Conservation (phyloP, 2,329 filamentous ascomycete species). For the Zelopaecilomyces penicillatus region DNA sequence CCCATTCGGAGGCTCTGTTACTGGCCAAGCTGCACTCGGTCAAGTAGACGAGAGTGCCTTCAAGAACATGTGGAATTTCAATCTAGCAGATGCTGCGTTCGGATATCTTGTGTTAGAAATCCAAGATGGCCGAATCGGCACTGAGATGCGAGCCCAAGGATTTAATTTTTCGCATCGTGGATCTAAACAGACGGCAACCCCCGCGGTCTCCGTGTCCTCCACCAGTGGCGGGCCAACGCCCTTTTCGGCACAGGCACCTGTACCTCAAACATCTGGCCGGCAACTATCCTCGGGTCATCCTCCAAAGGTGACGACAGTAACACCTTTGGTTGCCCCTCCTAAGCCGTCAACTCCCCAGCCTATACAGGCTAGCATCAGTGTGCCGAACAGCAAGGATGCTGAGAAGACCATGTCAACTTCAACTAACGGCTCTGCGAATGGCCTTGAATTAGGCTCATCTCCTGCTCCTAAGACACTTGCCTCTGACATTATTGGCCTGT, state of each 20-base stretch:
- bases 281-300: conserved; percentile 31
- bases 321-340: conserved; percentile 23
- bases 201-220: conserved; percentile 1
- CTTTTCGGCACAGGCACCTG: conserved; percentile 27
- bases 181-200: conserved; percentile 55
- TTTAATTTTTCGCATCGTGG: conserved; percentile 98
- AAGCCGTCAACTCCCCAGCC: conserved; percentile 44
- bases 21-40: conserved; percentile 63
- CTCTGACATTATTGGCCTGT: conserved; percentile 72
- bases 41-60: conserved; percentile 97
- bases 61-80: conserved; percentile 99
- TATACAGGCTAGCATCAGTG: conserved; percentile 28
- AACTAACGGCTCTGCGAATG: conserved; percentile 44
- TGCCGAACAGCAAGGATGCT: conserved; percentile 39
- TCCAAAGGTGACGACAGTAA: conserved; percentile 33
- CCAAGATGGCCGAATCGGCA: conserved; percentile 90
- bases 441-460: conserved; percentile 45
- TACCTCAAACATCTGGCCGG: conserved; percentile 24
- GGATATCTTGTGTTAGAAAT: conserved; percentile 93
- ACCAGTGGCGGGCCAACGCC: too few species aligned
- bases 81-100: conserved; percentile 93
- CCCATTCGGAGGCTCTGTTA: conserved; percentile 82
- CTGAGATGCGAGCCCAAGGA: conserved; percentile 96
- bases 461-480: conserved; percentile 51
- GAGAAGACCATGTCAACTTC: conserved; percentile 45